These are phyloP conservation scores for Euclidium syriacum DNA, from an alignment of 345 rosid genomes.

Conservation along the genomic window DNA sequence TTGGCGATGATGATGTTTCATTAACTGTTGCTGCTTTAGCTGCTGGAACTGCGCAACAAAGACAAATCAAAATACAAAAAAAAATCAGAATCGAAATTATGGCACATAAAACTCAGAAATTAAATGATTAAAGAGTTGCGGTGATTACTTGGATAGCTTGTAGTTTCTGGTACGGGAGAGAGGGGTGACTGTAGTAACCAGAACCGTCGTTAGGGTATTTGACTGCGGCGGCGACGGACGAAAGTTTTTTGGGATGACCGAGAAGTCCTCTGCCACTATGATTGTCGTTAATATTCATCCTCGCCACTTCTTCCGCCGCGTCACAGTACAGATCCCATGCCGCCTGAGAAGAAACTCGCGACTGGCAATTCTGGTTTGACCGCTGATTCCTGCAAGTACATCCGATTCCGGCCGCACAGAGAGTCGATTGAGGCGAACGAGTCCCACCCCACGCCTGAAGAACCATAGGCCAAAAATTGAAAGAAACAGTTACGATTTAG, in stretches of 20 bases:
- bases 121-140: background rate
- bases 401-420: slow-evolving; percentile 33
- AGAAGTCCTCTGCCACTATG: slow-evolving; percentile 27
- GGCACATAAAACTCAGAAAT: background rate
- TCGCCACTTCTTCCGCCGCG: slow-evolving; percentile 55
- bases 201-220: slow-evolving; percentile 29
- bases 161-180: slow-evolving; percentile 46
- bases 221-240: slow-evolving; percentile 30
- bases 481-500: background rate
- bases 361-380: background rate
- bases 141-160: slow-evolving; percentile 49
- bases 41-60: slow-evolving; percentile 43
- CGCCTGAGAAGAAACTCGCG: slow-evolving; percentile 33
- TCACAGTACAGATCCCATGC: slow-evolving; percentile 53
- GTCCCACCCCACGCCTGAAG: slow-evolving; percentile 35
- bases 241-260: slow-evolving; percentile 14
- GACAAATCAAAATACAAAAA: background rate
- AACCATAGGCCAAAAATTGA: background rate
- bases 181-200: slow-evolving; percentile 28
- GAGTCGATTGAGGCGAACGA: slow-evolving; percentile 54
- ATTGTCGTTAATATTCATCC: slow-evolving; percentile 29
- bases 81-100: background rate
- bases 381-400: slow-evolving; percentile 30
- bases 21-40: slow-evolving; percentile 48
- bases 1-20: slow-evolving; percentile 35